These are phyloP conservation scores for Xerocomellus amylosporus DNA, from an alignment of 768 basidiomycete species.

Conservation along the genomic window DNA sequence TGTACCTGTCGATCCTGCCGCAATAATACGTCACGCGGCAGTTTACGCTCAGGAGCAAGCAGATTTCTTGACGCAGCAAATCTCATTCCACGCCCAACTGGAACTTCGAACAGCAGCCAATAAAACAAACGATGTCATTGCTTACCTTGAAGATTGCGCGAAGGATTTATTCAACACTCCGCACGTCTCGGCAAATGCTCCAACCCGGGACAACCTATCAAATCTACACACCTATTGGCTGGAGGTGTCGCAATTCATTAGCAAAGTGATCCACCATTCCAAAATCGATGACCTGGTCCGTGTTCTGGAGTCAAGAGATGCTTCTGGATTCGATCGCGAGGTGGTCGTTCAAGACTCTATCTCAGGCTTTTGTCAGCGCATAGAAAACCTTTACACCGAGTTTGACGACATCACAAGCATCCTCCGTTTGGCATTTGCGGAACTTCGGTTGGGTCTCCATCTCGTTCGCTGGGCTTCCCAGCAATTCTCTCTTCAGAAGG, in stretches of 20 bases:
- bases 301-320: conserved; percentile 36
- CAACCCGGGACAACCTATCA: conserved; percentile 41
- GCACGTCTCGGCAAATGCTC: conserved; percentile 26
- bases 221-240: conserved; percentile 66
- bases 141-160: conserved; percentile 41
- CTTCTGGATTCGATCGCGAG: conserved; percentile 52
- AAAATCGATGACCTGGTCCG: conserved; percentile 51
- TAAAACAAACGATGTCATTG: conserved; percentile 44
- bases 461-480: conserved; percentile 37
- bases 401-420: conserved; percentile 69
- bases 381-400: conserved; percentile 64
- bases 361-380: conserved; percentile 69
- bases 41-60: conserved; percentile 45
- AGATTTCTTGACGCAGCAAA: conserved; percentile 43
- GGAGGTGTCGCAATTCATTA: conserved; percentile 73
- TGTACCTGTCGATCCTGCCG: conserved; percentile 83
- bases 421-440: conserved; percentile 61
- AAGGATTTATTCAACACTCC: conserved; percentile 29
- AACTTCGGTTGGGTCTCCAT: conserved; percentile 71
- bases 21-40: conserved; percentile 48
- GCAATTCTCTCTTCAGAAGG: conserved; percentile 17
- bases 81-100: conserved; percentile 50
- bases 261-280: conserved; percentile 46
- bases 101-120: conserved; percentile 61
- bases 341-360: conserved; percentile 76